These are phyloP conservation scores for Ceratocystis eucalypticola DNA, from an alignment of 2,329 filamentous ascomycete species.

Conservation along the genomic window DNA sequence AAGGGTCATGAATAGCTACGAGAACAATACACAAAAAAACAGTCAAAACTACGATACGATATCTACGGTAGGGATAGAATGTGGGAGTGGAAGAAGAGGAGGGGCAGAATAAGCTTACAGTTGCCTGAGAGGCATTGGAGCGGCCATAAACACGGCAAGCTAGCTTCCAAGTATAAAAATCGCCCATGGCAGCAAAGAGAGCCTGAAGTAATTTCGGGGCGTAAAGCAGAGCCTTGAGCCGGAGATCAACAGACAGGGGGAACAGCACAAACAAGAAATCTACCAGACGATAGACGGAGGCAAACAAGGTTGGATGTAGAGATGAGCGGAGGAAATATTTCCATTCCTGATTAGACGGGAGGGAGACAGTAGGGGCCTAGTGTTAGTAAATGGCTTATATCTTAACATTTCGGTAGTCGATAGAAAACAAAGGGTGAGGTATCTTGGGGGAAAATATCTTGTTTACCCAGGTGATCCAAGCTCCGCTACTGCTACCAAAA, in stretches of 20 bases:
- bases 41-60: slow-evolving; percentile 17
- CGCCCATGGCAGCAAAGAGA: slow-evolving; percentile 59
- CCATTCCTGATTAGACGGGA: slow-evolving; percentile 65
- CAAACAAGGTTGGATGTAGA: slow-evolving; percentile 79
- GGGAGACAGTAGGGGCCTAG: neutral
- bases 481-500: slow-evolving; percentile 62
- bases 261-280: slow-evolving; percentile 44
- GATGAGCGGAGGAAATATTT: slow-evolving; percentile 73
- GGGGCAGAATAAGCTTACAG: slow-evolving; percentile 39
- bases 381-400: neutral
- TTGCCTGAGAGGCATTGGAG: slow-evolving; percentile 51
- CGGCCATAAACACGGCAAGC: slow-evolving; percentile 59
- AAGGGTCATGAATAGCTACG: slow-evolving; percentile 54
- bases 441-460: neutral
- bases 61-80: slow-evolving; percentile 22
- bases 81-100: neutral
- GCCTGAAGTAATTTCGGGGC: slow-evolving; percentile 67
- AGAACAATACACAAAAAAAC: slow-evolving; percentile 7
- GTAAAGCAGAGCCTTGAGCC: slow-evolving; percentile 53
- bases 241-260: slow-evolving; percentile 33
- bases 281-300: slow-evolving; percentile 53
- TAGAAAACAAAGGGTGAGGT: neutral
- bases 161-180: slow-evolving; percentile 81
- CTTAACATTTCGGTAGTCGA: neutral
- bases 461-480: slow-evolving; percentile 92